Percentiles rank a stretch among this genome's conserved stretches.
Evolutionary conservation across 2,329 filamentous ascomycete species (phyloP).

Genomic region (Penicillium psychrosexuale): DNA sequence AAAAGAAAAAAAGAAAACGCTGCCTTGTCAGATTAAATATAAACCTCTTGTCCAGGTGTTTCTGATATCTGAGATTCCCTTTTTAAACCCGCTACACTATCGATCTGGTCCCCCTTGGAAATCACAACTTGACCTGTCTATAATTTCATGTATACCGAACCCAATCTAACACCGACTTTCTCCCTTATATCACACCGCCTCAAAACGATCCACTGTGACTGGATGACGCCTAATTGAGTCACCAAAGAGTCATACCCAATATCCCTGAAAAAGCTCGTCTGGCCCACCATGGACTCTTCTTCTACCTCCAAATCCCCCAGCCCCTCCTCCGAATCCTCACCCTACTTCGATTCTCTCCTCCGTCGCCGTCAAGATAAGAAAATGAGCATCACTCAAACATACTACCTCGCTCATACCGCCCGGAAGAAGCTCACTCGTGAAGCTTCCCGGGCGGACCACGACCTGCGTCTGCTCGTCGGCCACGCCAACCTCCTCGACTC

Average conservation of each 20-base stretch:
- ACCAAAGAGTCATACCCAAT: conserved; percentile 30
- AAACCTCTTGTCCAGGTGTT: not conserved
- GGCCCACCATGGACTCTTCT: conserved; percentile 26
- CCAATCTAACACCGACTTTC: not conserved
- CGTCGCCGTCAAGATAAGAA: conserved; percentile 62
- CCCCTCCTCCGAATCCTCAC: conserved; percentile 29
- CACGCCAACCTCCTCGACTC: conserved; percentile 98
- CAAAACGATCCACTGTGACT: conserved; percentile 22
- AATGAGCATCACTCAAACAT: conserved; percentile 98
- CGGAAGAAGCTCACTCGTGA: conserved; percentile 92
- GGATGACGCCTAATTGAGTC: conserved; percentile 31
- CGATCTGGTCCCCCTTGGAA: not conserved
- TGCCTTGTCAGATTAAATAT: conserved; percentile 7
- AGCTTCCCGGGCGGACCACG: conserved; percentile 85
- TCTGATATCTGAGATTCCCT: not conserved
- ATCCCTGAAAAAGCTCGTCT: conserved; percentile 27
- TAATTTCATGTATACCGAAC: not conserved
- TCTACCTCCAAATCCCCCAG: not conserved
- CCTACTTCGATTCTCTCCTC: conserved; percentile 42
- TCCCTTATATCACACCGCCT: conserved; percentile 27
- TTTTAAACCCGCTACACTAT: not conserved
- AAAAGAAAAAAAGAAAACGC: not conserved
- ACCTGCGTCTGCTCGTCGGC: conserved; percentile 90
- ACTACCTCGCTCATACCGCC: conserved; percentile 96
- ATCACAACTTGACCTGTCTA: not conserved